Evolutionary conservation across 371 early-diverging fungal species (phyloP), one percentile per base, ranked within the genome.

Genomic region (Mortierella sp.): DNA sequence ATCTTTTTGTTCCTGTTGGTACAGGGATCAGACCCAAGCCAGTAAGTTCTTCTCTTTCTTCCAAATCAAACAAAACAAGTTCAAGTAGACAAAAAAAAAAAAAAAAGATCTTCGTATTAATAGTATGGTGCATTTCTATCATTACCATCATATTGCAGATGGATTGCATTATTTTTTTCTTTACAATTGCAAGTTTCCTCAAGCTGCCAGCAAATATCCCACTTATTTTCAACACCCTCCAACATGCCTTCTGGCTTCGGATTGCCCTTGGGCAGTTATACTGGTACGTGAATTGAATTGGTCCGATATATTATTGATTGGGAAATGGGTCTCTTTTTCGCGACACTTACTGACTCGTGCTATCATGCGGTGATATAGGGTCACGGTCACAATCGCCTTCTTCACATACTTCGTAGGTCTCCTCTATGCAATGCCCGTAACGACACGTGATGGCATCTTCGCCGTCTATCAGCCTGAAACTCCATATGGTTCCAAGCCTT

Each of bases 401-500:
- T 67, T 69, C 9, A 43, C 81, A 2, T 81, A 75, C 67, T 75
- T 75, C 65, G 76, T 81, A 0, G 81, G 81, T 2, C 63, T 81
- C 3, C 63, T 81, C n/a, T 81, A 81, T 53, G 81, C 81, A 5
- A 81, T 81, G 81, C 81, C 81, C 3, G 72, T 81, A 16, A 81
- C 81, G 28, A 75, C 81, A 19, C 81, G 81, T 43, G 69, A 81
- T 59, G 81, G 81, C 4, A 81, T 81, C 61, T 81, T 81, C 66
- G 81, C 81, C 0, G 81, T 81, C 10, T 81, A 81, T 38, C 75
- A 75, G 5, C 81, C 81, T 1, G 81, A 81, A 60, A 65, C 63
- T 1, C 62, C 45, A 13, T 81, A 41, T 45, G 81, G 76, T 3
- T 2, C 69, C 36, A 70, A 57, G 22, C 63, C 81, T 19, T 60